Evolutionary conservation across 208 protist species (phyloP).

Genomic region (Trypanosoma mega): DNA sequence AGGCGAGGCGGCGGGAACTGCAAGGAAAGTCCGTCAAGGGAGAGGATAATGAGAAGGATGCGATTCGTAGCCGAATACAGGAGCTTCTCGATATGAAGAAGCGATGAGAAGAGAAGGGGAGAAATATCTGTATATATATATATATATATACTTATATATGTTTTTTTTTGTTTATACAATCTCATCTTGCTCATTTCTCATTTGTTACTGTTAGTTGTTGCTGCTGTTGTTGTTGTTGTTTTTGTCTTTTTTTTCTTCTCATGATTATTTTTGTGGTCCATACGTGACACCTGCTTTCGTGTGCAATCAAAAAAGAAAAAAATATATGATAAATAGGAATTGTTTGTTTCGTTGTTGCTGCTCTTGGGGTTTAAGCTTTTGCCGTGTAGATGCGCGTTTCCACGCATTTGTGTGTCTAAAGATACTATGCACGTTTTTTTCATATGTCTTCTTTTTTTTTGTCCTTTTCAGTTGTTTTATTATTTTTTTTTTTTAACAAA

Average conservation of each 20-base stretch:
- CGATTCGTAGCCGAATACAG: constrained; percentile 23
- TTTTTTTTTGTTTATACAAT: not conserved
- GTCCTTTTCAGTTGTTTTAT: constrained; percentile 2
- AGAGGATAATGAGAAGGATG: constrained; percentile 21
- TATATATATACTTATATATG: constrained; percentile 1
- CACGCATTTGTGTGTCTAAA: too few relatives aligned
- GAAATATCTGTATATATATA: constrained; percentile 1
- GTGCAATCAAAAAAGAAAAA: not conserved
- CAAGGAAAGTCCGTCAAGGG: constrained; percentile 11
- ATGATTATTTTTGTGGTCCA: not conserved
- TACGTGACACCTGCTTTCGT: constrained; percentile 2
- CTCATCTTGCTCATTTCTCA: too few relatives aligned
- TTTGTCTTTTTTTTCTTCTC: not conserved
- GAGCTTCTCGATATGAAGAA: constrained; percentile 28
- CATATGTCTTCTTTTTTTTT: constrained; percentile 21
- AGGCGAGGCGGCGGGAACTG: constrained; percentile 41
- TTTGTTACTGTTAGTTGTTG: too few relatives aligned
- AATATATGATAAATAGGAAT: not conserved
- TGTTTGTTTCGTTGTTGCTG: too few relatives aligned
- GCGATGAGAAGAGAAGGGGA: not conserved
- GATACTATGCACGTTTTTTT: not conserved
- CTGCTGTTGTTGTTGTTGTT: too few relatives aligned
- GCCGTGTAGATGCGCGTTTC: too few relatives aligned
- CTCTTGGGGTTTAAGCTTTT: too few relatives aligned
- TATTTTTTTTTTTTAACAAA: not conserved